phyloP scores from a whole-genome alignment of 2,329 filamentous ascomycete species.

The Trichoderma citrinoviride region DNA sequence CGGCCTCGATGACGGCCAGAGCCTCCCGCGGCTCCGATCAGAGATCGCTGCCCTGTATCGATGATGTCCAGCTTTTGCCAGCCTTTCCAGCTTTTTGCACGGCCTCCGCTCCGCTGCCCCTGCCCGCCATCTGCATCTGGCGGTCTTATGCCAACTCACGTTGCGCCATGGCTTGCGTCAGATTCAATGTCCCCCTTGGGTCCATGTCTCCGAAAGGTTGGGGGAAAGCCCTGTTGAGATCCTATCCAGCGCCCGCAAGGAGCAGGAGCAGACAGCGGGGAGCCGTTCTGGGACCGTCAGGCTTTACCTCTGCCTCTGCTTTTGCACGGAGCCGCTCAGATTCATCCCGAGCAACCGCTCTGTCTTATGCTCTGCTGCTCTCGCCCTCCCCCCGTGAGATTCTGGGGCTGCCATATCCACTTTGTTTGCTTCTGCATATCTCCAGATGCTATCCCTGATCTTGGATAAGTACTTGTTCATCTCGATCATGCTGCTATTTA shows the following conservation, averaged over 20 bases:
- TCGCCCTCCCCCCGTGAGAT: neutral
- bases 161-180: constrained; percentile 11
- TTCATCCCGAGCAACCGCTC: neutral
- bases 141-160: neutral
- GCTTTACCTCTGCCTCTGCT: too few relatives aligned
- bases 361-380: neutral
- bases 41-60: constrained; percentile 5
- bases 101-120: neutral
- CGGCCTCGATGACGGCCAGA: constrained; percentile 8
- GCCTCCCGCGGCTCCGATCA: constrained; percentile 13
- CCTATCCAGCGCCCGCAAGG: neutral
- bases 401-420: neutral
- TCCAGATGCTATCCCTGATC: neutral
- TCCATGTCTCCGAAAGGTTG: neutral
- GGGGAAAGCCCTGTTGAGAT: too few relatives aligned
- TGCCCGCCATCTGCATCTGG: neutral
- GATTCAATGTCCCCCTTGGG: neutral
- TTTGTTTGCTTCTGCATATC: neutral
- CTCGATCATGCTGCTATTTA: neutral
- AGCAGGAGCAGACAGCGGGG: neutral
- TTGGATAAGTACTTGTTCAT: neutral
- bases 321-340: constrained; percentile 3
- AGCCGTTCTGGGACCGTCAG: neutral
- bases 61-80: neutral
- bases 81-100: too few relatives aligned